Percentiles rank a stretch among this genome's conserved stretches.
Evolutionary conservation across 2,329 filamentous ascomycete species (phyloP).

Genomic region (Beauveria caledonica): DNA sequence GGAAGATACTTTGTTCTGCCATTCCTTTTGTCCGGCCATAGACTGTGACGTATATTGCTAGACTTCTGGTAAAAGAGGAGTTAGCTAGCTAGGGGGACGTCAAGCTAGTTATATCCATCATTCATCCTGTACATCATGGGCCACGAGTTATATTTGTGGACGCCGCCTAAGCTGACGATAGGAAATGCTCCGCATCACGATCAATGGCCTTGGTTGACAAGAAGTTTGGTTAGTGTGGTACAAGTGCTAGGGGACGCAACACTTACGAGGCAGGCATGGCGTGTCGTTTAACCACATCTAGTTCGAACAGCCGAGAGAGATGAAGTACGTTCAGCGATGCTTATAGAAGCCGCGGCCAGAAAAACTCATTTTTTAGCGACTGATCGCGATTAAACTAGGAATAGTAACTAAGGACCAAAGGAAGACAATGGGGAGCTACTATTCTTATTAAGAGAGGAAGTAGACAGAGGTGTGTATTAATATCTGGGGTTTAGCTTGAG

Average conservation of each 20-base stretch:
- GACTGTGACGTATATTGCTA: neutral
- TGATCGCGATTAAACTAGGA: neutral
- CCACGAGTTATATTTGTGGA: constrained; percentile 29
- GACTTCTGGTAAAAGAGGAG: neutral
- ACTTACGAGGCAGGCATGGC: neutral
- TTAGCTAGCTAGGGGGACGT: neutral
- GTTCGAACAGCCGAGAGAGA: neutral
- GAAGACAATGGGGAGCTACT: neutral
- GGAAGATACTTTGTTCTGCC: neutral
- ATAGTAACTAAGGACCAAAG: neutral
- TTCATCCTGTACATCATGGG: too few relatives aligned
- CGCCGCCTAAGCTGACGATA: constrained; percentile 20
- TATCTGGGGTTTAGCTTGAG: neutral
- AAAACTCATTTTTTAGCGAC: neutral
- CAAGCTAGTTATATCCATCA: too few relatives aligned
- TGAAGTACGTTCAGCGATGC: neutral
- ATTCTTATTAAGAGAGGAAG: neutral
- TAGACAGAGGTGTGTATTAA: too few relatives aligned
- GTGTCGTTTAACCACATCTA: neutral
- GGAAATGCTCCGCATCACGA: constrained; percentile 33
- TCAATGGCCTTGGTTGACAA: constrained; percentile 35
- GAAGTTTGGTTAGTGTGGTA: neutral
- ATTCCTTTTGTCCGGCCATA: neutral
- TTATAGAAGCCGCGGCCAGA: neutral
- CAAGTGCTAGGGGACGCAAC: neutral